Evolutionary conservation across 2,329 filamentous ascomycete genomes (phyloP), one percentile per base, ranked within the genome.

Genomic region (Ustulina deusta): DNA sequence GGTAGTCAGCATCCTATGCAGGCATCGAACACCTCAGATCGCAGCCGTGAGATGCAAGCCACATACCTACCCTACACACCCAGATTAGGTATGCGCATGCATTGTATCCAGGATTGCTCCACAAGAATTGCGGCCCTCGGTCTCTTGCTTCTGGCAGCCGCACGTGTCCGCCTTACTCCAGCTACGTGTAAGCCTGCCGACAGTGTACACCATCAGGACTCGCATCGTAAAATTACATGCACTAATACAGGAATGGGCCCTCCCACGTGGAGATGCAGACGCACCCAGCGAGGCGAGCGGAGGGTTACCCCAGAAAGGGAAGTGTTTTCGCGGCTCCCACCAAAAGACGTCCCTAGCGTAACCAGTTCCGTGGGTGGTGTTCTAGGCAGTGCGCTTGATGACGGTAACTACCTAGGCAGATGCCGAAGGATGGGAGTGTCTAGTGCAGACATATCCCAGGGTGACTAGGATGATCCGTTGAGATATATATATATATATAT

Each of bases 1-100:
- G 20, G 40, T 25, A 65, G 56, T 65, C 56, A 65, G 56, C 63
- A 65, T 7, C 34, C 51, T 57, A 61, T 66, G 52, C 54, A 61
- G 36, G 20, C 44, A 58, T 52, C 44, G 44, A 61, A 22, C 17
- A 52, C 15, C 36, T 66, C 63, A 62, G 44, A 62, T 66, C 63
- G 58, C 58, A 15, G 46, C 27, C 15, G 29, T 61, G 29, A 32
- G 29, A 62, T 48, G 25, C 63, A 58, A 44, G 51, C 42, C 57
- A 46, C 58, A 42, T 25, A 27, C 44, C n/a, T 15, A 9, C 17
- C 3, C n/a, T 44, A 7, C 40, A 44, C 40, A 44, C n/a, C 40
- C 40, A 38, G 36, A 38, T 44, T 25, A 22, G n/a, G 40, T 20
- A 34, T 29, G 10, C 34, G 42, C 29, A 42, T 40, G 13, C 5